Conservation (phyloP, 805 yeast species). For the Saccharomyces kudriavzevii region DNA sequence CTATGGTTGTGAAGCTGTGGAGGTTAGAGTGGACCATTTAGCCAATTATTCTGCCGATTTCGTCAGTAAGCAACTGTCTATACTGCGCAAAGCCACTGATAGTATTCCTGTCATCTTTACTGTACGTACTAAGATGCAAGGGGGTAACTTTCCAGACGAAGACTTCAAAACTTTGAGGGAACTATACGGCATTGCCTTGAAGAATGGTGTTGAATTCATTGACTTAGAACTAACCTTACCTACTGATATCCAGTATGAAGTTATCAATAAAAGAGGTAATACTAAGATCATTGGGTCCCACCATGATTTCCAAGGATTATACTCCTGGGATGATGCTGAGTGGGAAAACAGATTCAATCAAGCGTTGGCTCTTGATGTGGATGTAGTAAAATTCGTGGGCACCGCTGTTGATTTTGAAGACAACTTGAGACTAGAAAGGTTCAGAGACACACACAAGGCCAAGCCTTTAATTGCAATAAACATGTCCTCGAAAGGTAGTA, state of each 20-base stretch:
- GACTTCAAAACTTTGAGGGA: constrained; percentile 40
- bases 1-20: constrained; percentile 74
- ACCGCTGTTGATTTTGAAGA: constrained; percentile 57
- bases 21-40: constrained; percentile 70
- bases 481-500: constrained; percentile 66
- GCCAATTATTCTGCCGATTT: constrained; percentile 41
- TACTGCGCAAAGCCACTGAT: constrained; percentile 52
- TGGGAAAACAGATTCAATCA: constrained; percentile 69
- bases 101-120: constrained; percentile 77
- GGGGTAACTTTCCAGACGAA: constrained; percentile 69
- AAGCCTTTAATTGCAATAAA: constrained; percentile 77
- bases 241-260: constrained; percentile 40
- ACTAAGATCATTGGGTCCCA: constrained; percentile 77
- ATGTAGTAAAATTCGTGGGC: constrained; percentile 78
- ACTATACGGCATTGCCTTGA: constrained; percentile 56
- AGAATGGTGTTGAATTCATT: constrained; percentile 70
- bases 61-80: constrained; percentile 67
- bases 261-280: constrained; percentile 46
- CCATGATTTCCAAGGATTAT: constrained; percentile 60
- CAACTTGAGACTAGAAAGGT: constrained; percentile 62
- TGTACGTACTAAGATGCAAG: constrained; percentile 68
- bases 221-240: constrained; percentile 75
- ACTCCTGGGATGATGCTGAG: constrained; percentile 58
- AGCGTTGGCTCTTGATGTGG: constrained; percentile 59
- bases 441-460: constrained; percentile 46